phyloP scores from a whole-genome alignment of 495 filamentous ascomycete species.

The Trichocladium uniseriatum region DNA sequence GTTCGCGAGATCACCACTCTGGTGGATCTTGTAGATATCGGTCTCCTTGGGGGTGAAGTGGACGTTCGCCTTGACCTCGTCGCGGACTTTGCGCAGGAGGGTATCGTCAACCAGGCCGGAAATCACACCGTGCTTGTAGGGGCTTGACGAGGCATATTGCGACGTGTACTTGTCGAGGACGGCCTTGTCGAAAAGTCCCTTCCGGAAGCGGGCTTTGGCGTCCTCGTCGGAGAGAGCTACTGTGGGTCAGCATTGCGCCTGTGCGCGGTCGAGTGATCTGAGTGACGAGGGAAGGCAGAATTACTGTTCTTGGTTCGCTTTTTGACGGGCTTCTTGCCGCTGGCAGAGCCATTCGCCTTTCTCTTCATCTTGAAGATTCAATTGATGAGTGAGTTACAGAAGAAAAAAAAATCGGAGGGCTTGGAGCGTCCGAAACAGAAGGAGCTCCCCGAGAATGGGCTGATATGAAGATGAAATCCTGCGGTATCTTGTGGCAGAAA shows the following conservation, averaged over 20 bases:
- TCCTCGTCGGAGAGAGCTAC: slow-evolving; percentile 37
- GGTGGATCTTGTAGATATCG: slow-evolving; percentile 99
- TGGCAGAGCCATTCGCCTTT: slow-evolving; percentile 33
- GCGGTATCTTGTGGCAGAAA: slow-evolving; percentile 5
- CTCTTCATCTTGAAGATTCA: slow-evolving; percentile 36
- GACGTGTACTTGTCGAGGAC: slow-evolving; percentile 58
- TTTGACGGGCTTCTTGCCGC: slow-evolving; percentile 29
- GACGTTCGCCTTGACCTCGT: slow-evolving; percentile 79
- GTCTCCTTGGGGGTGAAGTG: slow-evolving; percentile 98
- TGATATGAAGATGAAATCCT: slow-evolving; percentile 20
- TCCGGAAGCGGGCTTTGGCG: slow-evolving; percentile 53
- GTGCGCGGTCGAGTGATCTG: slow-evolving; percentile 8
- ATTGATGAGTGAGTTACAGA: slow-evolving; percentile 20
- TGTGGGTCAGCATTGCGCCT: slow-evolving; percentile 9
- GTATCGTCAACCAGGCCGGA: slow-evolving; percentile 61
- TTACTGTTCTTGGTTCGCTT: slow-evolving; percentile 40
- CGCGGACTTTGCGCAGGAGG: slow-evolving; percentile 77
- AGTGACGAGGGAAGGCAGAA: slow-evolving; percentile 2
- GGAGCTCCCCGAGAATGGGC: slow-evolving; percentile 15
- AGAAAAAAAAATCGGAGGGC: background rate
- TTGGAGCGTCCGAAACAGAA: slow-evolving; percentile 1
- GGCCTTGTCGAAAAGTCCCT: slow-evolving; percentile 62
- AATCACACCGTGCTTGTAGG: slow-evolving; percentile 92
- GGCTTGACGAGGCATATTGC: slow-evolving; percentile 61
- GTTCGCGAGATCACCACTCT: slow-evolving; percentile 95